These are phyloP conservation scores for Cinnamomum micranthum DNA, from an alignment of 164 flowering plant genomes.

Conservation along the genomic window DNA sequence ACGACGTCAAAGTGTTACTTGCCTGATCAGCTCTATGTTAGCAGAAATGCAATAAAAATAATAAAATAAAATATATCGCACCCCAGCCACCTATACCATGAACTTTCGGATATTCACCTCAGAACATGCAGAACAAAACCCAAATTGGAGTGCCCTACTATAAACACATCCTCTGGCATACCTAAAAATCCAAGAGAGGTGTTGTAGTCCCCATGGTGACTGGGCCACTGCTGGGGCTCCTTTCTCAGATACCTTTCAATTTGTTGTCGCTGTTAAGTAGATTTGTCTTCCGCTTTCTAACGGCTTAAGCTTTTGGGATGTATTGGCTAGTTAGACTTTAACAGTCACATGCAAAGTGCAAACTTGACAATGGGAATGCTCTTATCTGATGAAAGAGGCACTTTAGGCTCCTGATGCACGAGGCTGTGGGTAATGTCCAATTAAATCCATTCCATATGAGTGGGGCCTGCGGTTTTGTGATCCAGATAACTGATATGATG, in stretches of 20 bases:
- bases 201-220: neutral
- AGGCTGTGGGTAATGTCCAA: neutral
- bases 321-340: neutral
- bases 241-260: neutral
- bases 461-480: neutral
- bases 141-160: neutral
- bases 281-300: too few relatives aligned
- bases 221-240: neutral
- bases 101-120: neutral
- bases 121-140: neutral
- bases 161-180: neutral
- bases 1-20: too few relatives aligned
- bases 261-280: too few relatives aligned
- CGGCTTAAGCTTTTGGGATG: too few relatives aligned
- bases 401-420: neutral
- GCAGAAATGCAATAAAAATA: too few relatives aligned
- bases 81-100: neutral
- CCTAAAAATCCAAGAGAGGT: neutral
- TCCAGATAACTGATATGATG: neutral
- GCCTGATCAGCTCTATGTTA: too few relatives aligned
- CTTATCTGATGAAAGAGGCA: neutral
- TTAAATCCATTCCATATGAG: neutral
- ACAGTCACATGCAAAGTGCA: neutral
- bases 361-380: neutral
- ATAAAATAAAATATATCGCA: too few relatives aligned